These are phyloP conservation scores for Ceratocystiopsis brevicomis DNA, from an alignment of 2,329 filamentous ascomycete genomes.

Conservation along the genomic window DNA sequence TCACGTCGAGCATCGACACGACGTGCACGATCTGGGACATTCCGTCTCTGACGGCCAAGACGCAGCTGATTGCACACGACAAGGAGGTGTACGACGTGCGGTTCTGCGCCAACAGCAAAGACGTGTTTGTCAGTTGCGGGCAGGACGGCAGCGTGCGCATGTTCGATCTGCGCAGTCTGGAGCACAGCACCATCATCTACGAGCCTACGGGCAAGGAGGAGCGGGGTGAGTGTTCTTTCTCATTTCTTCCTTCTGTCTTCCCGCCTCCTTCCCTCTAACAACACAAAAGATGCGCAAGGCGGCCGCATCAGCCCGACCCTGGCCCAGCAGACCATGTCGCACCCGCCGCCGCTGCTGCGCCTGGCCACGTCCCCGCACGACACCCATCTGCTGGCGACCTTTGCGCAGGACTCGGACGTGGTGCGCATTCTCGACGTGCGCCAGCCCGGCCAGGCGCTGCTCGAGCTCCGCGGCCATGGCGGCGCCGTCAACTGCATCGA, in stretches of 20 bases:
- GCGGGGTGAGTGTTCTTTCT: slow-evolving; percentile 32
- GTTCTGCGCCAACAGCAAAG: slow-evolving; percentile 95
- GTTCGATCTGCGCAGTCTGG: slow-evolving; percentile 91
- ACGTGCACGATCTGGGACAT: slow-evolving; percentile 99
- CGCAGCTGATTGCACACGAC: slow-evolving; percentile 93
- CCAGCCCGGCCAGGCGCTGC: slow-evolving; percentile 82
- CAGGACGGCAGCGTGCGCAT: slow-evolving; percentile 95
- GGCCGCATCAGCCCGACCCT: slow-evolving; percentile 55
- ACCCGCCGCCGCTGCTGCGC: slow-evolving; percentile 59
- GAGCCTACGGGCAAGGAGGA: slow-evolving; percentile 81
- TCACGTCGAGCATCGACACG: slow-evolving; percentile 96
- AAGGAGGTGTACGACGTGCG: slow-evolving; percentile 98
- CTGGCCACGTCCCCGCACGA: slow-evolving; percentile 88
- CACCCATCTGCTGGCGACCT: slow-evolving; percentile 87
- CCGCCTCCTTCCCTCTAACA: neutral
- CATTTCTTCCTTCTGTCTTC: neutral
- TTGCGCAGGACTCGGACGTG: slow-evolving; percentile 78
- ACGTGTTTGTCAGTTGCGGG: slow-evolving; percentile 94
- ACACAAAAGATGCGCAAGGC: slow-evolving; percentile 32
- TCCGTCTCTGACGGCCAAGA: slow-evolving; percentile 90
- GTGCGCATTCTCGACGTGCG: slow-evolving; percentile 92
- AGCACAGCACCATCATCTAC: slow-evolving; percentile 98
- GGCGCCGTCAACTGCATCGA: slow-evolving; percentile 82
- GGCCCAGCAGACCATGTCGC: slow-evolving; percentile 57
- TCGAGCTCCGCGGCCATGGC: slow-evolving; percentile 79